Base-by-base conservation (phyloP, 139 green algal species). In the Coelastrella sp. region DNA sequence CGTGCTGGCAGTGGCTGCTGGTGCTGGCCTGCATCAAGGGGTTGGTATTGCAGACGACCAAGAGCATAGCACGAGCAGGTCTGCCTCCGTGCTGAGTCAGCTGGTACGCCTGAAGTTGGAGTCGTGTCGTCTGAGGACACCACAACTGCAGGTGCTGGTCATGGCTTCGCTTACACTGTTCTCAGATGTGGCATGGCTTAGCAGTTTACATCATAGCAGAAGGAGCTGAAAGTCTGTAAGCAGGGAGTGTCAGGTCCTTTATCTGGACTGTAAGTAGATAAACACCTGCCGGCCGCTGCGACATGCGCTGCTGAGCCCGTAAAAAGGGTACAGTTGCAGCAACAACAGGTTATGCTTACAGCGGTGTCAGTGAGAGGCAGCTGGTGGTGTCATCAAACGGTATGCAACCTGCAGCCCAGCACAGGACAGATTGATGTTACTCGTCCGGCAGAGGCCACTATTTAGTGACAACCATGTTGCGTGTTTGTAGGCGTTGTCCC, bases 31-130 rank as follows among this genome's bases (percentile, higher is more conserved):
- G 20, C 61, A 63, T 6, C 20, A 58, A 25, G 58, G 12, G 35
- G 80, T 24, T 84, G 6, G 49, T 49, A 66, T 70, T n/a, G 68
- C 68, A 49, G 35, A 49, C 35, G 35, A 25, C 19, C 70, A 25
- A n/a, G 19, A 11, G 14, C 24, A n/a, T 56, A 66, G 70, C 70
- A 73, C 75, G 9, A 75, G 65, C 56, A 85, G 25, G 82, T 17
- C 82, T 25, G 63, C 9, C 22, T 19, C 8, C 68, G 68, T 80
- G 49, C 25, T 90, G 59, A 11, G 17, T 7, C 85, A 90, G 58
- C 58, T 90, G 85, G 73, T 7, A 9, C 27, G 70, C 57, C 76
- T 90, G 22, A 90, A 90, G 58, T 73, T 90, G 74, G 85, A 90
- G 85, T 84, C 73, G 3, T 90, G 85, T 78, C 65, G 85, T n/a